Base-by-base conservation (phyloP, 345 rosid species). In the Garcia nutans region DNA sequence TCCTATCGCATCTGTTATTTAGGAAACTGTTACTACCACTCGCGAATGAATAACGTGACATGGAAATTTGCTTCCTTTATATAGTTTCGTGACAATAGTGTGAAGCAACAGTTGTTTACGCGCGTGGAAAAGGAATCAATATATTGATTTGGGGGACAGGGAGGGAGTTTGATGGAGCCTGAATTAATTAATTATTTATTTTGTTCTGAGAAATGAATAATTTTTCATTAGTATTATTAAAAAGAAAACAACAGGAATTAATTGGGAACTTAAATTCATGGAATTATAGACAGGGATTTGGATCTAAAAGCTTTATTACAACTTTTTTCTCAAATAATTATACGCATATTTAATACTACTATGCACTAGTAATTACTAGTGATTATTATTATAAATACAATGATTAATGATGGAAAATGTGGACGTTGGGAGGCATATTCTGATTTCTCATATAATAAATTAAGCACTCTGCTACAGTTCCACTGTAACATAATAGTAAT, bases 241-340 rank as follows among this genome's bases (percentile, higher is more conserved):
- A 33, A 76, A 76, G 37, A 37, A 24, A 45, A 68, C 47, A 71
- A 22, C 31, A 26, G 72, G 70, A 81, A 60, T 76, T 68, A 79
- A 74, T 78, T 76, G 86, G 83, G 75, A 83, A 77, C 82, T 74
- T 73, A 68, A 79, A 84, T 83, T 28, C 73, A 17, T 70, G 72
- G 72, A 67, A 75, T 72, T 74, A 59, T 72, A 65, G 81, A 76
- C 44, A 60, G 74, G 70, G 81, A 81, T 80, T 75, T 82, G 86
- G 82, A 80, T 80, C 79, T 70, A 79, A n/a, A n/a, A 85, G 61
- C 77, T 60, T 60, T 49, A 37, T 17, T 54, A 10, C 55, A 59
- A 20, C 8, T 47, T 19, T 20, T 58, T 75, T 75, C 28, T 44
- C 6, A 47, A 65, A 64, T 1, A 69, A 68, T n/a, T 13, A 26